A percentile compares a stretch with the other conserved stretches of the same genome.
Evolutionary conservation across 345 rosid species (phyloP).

Genomic region (Gossypioides kirkii): DNA sequence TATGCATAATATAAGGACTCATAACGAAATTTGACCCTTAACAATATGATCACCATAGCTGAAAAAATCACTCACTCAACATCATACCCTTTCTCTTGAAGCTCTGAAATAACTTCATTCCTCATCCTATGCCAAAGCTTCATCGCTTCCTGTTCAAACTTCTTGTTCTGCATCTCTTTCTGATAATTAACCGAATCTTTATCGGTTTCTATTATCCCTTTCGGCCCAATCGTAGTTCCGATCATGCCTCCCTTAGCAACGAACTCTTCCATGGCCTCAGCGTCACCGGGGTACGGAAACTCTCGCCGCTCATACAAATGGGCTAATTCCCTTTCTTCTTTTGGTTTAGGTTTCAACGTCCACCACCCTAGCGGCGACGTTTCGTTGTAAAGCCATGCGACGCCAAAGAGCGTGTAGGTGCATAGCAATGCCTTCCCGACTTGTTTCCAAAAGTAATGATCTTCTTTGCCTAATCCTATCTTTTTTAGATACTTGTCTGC

Average conservation of each 20-base stretch:
- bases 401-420: slow-evolving; percentile 65
- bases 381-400: slow-evolving; percentile 72
- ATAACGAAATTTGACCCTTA: too few relatives aligned
- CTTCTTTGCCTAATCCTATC: slow-evolving; percentile 24
- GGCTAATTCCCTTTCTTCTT: slow-evolving; percentile 75
- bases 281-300: slow-evolving; percentile 87
- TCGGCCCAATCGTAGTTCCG: slow-evolving; percentile 70
- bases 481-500: slow-evolving; percentile 10
- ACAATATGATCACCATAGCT: neutral
- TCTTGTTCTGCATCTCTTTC: slow-evolving; percentile 63
- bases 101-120: slow-evolving; percentile 79
- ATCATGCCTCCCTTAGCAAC: slow-evolving; percentile 75
- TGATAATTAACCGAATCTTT: slow-evolving; percentile 48
- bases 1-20: too few relatives aligned
- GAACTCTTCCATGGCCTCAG: slow-evolving; percentile 88
- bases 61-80: slow-evolving; percentile 37
- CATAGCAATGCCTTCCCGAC: slow-evolving; percentile 71
- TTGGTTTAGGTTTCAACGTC: slow-evolving; percentile 80
- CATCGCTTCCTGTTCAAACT: slow-evolving; percentile 67
- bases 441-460: slow-evolving; percentile 71
- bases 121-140: slow-evolving; percentile 90
- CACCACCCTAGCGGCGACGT: slow-evolving; percentile 96
- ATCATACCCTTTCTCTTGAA: slow-evolving; percentile 76
- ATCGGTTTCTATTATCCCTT: slow-evolving; percentile 58
- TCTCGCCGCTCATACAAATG: slow-evolving; percentile 74